Conservation (phyloP, 2,329 filamentous ascomycete genomes). For the Aspergillus sp. region DNA sequence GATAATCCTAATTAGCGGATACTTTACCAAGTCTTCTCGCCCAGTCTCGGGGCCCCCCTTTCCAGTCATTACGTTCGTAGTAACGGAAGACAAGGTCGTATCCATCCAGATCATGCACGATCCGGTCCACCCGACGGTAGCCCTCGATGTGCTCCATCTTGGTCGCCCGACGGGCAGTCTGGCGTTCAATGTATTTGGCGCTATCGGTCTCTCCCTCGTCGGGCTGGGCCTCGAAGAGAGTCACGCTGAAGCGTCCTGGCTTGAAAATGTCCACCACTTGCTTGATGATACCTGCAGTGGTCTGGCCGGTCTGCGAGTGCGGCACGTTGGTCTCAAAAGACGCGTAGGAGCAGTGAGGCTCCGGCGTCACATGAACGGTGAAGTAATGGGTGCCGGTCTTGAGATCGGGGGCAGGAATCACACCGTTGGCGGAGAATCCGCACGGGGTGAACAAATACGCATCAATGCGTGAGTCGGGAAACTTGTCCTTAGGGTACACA, state of each 20-base stretch:
- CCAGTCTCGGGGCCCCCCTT: constrained; percentile 58
- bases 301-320: constrained; percentile 77
- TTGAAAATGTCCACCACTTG: constrained; percentile 95
- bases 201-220: constrained; percentile 30
- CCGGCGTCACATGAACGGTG: constrained; percentile 95
- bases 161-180: constrained; percentile 39
- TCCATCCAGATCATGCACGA: constrained; percentile 95
- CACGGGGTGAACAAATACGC: constrained; percentile 96
- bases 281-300: constrained; percentile 85
- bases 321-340: constrained; percentile 99
- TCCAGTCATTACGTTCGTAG: constrained; percentile 86
- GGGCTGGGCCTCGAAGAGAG: constrained; percentile 85
- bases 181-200: constrained; percentile 38
- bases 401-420: constrained; percentile 71
- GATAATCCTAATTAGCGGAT: not conserved
- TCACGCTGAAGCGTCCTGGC: constrained; percentile 95
- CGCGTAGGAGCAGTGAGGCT: constrained; percentile 94
- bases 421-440: constrained; percentile 94
- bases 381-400: constrained; percentile 76
- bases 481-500: constrained; percentile 80
- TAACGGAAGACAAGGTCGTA: constrained; percentile 96
- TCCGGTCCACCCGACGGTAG: constrained; percentile 85
- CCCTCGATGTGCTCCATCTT: constrained; percentile 76
- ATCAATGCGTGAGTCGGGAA: constrained; percentile 89
- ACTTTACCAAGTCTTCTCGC: constrained; percentile 38